phyloP scores from a whole-genome alignment of 768 basidiomycete species.

The Saitozyma sp. region DNA sequence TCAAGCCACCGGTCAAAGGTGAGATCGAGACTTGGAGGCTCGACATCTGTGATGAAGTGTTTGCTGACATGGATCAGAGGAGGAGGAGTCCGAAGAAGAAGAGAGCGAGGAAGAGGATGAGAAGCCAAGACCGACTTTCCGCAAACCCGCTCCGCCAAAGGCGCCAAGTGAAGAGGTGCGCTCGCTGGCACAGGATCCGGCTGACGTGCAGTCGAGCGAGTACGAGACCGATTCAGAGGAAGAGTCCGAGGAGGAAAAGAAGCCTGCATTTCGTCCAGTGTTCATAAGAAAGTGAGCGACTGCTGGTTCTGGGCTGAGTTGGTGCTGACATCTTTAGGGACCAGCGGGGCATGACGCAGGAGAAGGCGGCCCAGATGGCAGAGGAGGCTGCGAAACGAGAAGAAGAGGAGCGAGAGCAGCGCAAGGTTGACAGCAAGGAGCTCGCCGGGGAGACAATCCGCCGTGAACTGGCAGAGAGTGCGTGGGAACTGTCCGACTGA shows the following conservation, averaged over 20 bases:
- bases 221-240: conserved; percentile 83
- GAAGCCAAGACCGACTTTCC: conserved; percentile 12
- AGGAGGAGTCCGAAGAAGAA: conserved; percentile 39
- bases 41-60: not conserved
- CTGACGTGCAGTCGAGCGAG: conserved; percentile 65
- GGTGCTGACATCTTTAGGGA: conserved; percentile 18
- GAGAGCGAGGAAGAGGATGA: conserved; percentile 36
- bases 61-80: conserved; percentile 4
- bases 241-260: conserved; percentile 57
- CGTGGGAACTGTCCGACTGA: conserved; percentile 43
- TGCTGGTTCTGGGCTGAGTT: not conserved
- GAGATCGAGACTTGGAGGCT: conserved; percentile 4
- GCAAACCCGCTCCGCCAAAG: conserved; percentile 24
- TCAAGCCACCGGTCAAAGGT: conserved; percentile 15
- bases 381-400: conserved; percentile 72
- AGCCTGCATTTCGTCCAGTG: conserved; percentile 81
- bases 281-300: conserved; percentile 85
- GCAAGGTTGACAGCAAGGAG: conserved; percentile 83
- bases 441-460: conserved; percentile 92
- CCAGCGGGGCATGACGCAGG: conserved; percentile 43
- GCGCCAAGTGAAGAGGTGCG: conserved; percentile 22
- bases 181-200: conserved; percentile 17
- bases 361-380: conserved; percentile 62
- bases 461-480: conserved; percentile 88
- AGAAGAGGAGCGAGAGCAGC: conserved; percentile 74